A percentile compares a stretch with the other conserved stretches of the same genome.
Evolutionary conservation across 1,139 yeast genomes (phyloP).

Genomic region (Taphrina wiesneri): DNA sequence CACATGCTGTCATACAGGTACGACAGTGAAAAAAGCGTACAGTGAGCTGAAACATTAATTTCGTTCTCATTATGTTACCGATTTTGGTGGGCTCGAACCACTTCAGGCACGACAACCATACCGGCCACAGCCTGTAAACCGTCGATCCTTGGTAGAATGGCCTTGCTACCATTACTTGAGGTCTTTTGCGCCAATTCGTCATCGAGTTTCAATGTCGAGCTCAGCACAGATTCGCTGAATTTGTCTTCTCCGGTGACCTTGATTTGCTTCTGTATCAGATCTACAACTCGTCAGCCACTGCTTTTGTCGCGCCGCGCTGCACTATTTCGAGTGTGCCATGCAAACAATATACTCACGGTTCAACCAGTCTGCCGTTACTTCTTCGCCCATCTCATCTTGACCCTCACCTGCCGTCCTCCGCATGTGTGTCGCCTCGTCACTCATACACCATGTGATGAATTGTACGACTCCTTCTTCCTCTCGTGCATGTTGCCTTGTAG

Average conservation of each 20-base stretch:
- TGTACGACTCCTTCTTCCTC: constrained; percentile 48
- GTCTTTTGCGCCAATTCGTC: neutral
- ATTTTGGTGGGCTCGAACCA: neutral
- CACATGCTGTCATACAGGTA: neutral
- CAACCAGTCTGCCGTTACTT: constrained; percentile 32
- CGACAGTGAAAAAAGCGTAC: neutral
- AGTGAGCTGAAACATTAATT: neutral
- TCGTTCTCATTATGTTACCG: neutral
- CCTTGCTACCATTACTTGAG: neutral
- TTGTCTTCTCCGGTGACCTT: constrained; percentile 20
- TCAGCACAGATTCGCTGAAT: constrained; percentile 17
- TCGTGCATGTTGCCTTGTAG: constrained; percentile 51
- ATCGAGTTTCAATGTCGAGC: neutral
- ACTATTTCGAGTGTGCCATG: neutral
- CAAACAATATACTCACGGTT: constrained; percentile 12
- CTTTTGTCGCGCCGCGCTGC: neutral
- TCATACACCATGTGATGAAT: constrained; percentile 54
- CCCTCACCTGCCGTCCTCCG: constrained; percentile 36
- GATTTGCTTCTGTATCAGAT: constrained; percentile 27
- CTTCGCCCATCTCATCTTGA: constrained; percentile 25
- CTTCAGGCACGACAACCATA: neutral
- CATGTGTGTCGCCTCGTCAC: constrained; percentile 28
- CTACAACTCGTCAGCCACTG: constrained; percentile 2
- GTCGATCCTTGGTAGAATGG: neutral
- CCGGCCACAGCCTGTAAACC: neutral